A percentile compares a stretch with the other conserved stretches of the same genome.
phyloP scores from a whole-genome alignment of 108 stramenopile species.

The Nitzschia putrida region DNA sequence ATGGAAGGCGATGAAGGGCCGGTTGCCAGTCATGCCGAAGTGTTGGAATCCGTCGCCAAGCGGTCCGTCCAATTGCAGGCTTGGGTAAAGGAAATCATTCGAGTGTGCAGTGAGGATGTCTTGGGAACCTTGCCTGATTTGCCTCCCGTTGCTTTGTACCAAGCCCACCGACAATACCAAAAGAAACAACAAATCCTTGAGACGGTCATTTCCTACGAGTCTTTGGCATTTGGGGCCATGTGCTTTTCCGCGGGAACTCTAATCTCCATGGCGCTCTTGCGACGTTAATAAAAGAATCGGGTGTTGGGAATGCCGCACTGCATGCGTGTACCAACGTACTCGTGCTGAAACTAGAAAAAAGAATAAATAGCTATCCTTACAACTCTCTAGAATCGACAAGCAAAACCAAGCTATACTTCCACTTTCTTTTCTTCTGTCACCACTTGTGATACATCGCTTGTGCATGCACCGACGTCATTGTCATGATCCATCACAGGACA shows the following conservation, averaged over 20 bases:
- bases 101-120: conserved; percentile 25
- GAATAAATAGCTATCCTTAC: too few relatives aligned
- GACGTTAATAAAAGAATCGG: not conserved
- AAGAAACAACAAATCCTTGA: not conserved
- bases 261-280: not conserved
- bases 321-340: too few relatives aligned
- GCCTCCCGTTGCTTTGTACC: conserved; percentile 31
- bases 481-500: not conserved
- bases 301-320: too few relatives aligned
- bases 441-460: not conserved
- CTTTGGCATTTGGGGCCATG: conserved; percentile 19
- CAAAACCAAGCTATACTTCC: too few relatives aligned
- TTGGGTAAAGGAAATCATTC: conserved; percentile 71
- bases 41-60: conserved; percentile 75
- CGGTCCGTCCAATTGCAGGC: conserved; percentile 68
- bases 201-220: conserved; percentile 8
- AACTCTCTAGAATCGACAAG: too few relatives aligned
- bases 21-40: conserved; percentile 89
- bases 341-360: too few relatives aligned
- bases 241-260: conserved; percentile 24
- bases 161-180: conserved; percentile 17
- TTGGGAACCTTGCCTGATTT: conserved; percentile 42
- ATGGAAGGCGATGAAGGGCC: conserved; percentile 59
- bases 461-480: not conserved
- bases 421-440: not conserved